These are phyloP conservation scores for Acorus calamus DNA, from an alignment of 106 monocot genomes.

Conservation along the genomic window DNA sequence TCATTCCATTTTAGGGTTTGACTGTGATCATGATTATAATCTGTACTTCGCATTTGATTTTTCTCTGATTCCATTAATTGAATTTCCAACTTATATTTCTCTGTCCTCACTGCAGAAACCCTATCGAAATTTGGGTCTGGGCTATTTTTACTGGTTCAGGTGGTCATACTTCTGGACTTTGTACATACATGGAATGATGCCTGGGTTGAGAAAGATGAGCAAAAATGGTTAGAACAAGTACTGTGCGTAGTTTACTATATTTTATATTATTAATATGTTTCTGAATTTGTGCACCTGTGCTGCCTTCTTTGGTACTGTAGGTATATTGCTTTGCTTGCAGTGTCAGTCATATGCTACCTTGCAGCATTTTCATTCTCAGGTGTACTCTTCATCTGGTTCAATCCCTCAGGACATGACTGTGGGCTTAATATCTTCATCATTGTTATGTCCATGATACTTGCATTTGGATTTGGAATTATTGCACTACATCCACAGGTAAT, in stretches of 20 bases:
- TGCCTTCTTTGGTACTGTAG: constrained; percentile 25
- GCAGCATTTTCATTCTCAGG: constrained; percentile 68
- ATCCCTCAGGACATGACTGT: constrained; percentile 84
- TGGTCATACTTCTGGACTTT: constrained; percentile 78
- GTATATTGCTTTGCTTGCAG: constrained; percentile 73
- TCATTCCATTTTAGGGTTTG: too few relatives aligned
- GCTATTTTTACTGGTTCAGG: constrained; percentile 85
- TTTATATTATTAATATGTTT: constrained; percentile 3
- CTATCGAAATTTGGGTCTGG: constrained; percentile 88
- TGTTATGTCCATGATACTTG: constrained; percentile 83
- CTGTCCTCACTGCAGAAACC: constrained; percentile 37
- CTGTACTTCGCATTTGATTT: too few relatives aligned
- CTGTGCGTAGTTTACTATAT: neutral
- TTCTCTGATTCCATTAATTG: too few relatives aligned
- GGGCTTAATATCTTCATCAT: constrained; percentile 90
- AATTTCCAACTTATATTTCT: too few relatives aligned
- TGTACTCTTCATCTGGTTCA: constrained; percentile 81
- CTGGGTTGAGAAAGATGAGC: constrained; percentile 92
- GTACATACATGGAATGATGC: constrained; percentile 80
- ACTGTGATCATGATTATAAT: too few relatives aligned
- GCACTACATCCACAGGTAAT: constrained; percentile 80
- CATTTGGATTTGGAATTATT: constrained; percentile 63
- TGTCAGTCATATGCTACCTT: constrained; percentile 65
- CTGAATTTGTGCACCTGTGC: neutral
- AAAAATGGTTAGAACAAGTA: constrained; percentile 48